These are phyloP conservation scores for Mikania micrantha DNA, from an alignment of 129 eudicot genomes.

Conservation along the genomic window DNA sequence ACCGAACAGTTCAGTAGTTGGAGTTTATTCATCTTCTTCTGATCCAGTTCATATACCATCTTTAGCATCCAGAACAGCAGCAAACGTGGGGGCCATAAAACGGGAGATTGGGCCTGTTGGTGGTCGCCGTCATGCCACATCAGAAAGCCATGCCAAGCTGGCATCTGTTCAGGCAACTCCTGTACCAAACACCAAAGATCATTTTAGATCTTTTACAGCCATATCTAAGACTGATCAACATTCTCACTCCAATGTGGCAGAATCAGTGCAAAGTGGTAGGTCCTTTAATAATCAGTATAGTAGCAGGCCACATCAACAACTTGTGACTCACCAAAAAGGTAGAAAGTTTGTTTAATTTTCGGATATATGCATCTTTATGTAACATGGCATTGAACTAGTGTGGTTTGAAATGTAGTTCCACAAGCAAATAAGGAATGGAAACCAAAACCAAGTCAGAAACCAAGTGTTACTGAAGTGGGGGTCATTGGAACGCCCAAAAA, in stretches of 20 bases:
- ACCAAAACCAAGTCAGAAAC: conserved; percentile 67
- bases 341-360: neutral
- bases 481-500: conserved; percentile 63
- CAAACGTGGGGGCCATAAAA: conserved; percentile 79
- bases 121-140: conserved; percentile 49
- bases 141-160: conserved; percentile 45
- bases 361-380: neutral
- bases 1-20: conserved; percentile 54
- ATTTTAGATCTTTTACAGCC: conserved; percentile 33
- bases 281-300: conserved; percentile 40
- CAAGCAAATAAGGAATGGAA: conserved; percentile 90
- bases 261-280: conserved; percentile 37
- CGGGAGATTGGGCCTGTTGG: conserved; percentile 95
- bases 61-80: conserved; percentile 54
- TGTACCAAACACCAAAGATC: conserved; percentile 40
- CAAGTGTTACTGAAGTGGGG: conserved; percentile 45
- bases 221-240: conserved; percentile 45
- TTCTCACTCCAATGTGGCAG: conserved; percentile 38
- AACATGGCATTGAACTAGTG: neutral
- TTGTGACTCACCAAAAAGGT: conserved; percentile 75
- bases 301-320: conserved; percentile 48
- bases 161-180: conserved; percentile 39
- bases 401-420: conserved; percentile 41
- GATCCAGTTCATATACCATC: conserved; percentile 98
- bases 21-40: conserved; percentile 86